These are phyloP conservation scores for Lichtheimia ramosa DNA, from an alignment of 371 early-diverging fungal species.

Conservation along the genomic window DNA sequence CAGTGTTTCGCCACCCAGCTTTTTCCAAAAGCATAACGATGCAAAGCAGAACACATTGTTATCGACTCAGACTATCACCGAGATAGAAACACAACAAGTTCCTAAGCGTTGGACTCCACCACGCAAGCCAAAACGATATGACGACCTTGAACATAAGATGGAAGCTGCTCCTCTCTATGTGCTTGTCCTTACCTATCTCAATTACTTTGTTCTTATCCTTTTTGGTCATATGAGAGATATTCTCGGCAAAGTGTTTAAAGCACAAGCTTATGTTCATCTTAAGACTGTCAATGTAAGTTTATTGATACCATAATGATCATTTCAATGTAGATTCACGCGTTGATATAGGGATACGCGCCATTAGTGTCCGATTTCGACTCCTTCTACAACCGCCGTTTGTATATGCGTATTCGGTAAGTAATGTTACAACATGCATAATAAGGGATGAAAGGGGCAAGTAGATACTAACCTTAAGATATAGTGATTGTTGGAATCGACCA, in stretches of 20 bases:
- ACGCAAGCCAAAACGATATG: conserved; percentile 14
- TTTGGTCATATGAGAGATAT: conserved; percentile 93
- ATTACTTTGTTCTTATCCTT: conserved; percentile 91
- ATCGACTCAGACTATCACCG: not conserved
- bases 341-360: conserved; percentile 81
- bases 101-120: conserved; percentile 9
- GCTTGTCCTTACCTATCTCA: conserved; percentile 94
- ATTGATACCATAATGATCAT: not conserved
- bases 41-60: not conserved
- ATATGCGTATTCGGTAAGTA: conserved; percentile 79
- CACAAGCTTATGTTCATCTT: conserved; percentile 72
- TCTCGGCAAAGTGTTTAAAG: conserved; percentile 79
- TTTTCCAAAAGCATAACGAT: conserved; percentile 3
- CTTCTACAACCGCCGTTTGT: conserved; percentile 96
- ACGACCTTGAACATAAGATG: conserved; percentile 27
- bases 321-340: not conserved
- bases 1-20: conserved; percentile 6
- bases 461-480: conserved; percentile 6
- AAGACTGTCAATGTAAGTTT: conserved; percentile 65
- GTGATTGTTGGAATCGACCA: conserved; percentile 98
- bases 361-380: conserved; percentile 95
- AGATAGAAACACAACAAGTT: not conserved
- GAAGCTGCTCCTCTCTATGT: conserved; percentile 61
- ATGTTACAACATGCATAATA: not conserved
- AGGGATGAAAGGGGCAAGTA: not conserved